Evolutionary conservation across 1,139 yeast species (phyloP).

Genomic region (Taiozyma sp.): DNA sequence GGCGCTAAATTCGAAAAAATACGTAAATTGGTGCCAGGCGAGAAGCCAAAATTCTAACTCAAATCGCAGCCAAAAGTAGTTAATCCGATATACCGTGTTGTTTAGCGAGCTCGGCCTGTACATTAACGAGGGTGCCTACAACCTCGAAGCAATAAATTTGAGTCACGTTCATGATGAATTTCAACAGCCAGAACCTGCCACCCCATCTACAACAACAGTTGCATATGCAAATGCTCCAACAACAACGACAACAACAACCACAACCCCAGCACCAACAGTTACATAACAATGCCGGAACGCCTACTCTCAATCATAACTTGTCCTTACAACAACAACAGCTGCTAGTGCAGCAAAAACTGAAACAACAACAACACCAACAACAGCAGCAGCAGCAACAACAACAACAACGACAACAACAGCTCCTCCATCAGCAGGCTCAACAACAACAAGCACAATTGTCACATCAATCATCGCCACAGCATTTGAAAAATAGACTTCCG

Average conservation of each 20-base stretch:
- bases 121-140: background rate
- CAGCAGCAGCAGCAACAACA: conserved; percentile 8
- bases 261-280: conserved; percentile 19
- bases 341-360: no score
- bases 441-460: conserved; percentile 7
- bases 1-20: background rate
- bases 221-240: conserved; percentile 29
- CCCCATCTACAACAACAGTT: conserved; percentile 20
- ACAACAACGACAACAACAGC: conserved; percentile 20
- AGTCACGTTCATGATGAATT: conserved; percentile 4
- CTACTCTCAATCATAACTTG: background rate
- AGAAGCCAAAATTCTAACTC: background rate
- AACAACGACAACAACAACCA: conserved; percentile 24
- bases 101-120: background rate
- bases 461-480: background rate
- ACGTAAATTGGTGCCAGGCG: background rate
- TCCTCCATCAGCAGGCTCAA: conserved; percentile 12
- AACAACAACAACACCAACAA: no score
- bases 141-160: background rate
- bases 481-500: conserved; percentile 4
- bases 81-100: background rate
- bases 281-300: background rate
- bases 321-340: conserved; percentile 19
- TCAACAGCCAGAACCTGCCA: conserved; percentile 11
- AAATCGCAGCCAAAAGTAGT: background rate